Percentiles rank a stretch among this genome's conserved stretches.
Conservation (phyloP, 768 basidiomycete species). For the Boletus bicolor region DNA sequence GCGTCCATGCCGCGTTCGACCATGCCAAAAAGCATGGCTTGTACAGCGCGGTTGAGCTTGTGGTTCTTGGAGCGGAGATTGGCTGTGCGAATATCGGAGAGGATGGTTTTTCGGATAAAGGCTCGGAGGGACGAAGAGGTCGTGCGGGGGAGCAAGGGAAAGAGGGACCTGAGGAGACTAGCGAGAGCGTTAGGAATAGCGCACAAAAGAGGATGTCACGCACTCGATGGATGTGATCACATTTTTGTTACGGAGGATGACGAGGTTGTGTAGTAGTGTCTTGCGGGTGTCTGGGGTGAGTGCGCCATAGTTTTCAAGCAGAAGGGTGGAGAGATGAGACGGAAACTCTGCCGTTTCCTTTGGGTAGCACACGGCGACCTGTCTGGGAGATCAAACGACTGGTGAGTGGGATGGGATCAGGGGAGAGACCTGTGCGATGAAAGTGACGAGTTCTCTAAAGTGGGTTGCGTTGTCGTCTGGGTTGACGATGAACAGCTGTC, state of each 20-base stretch:
- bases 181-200: conserved; percentile 1
- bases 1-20: conserved; percentile 88
- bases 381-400: background rate
- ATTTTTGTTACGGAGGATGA: conserved; percentile 90
- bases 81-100: conserved; percentile 89
- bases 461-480: conserved; percentile 83
- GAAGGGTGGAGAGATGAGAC: conserved; percentile 67
- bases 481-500: conserved; percentile 78
- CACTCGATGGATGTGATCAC: conserved; percentile 92
- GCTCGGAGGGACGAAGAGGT: conserved; percentile 79
- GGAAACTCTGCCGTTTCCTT: conserved; percentile 87
- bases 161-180: conserved; percentile 87
- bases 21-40: conserved; percentile 95
- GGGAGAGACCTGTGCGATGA: conserved; percentile 64
- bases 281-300: conserved; percentile 81
- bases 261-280: conserved; percentile 83
- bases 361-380: conserved; percentile 74
- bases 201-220: conserved; percentile 27
- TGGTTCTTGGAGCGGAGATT: conserved; percentile 89
- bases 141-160: conserved; percentile 92
- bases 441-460: conserved; percentile 84
- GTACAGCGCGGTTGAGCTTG: conserved; percentile 93
- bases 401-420: too few relatives aligned
- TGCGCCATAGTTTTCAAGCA: conserved; percentile 74
- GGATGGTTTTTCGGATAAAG: conserved; percentile 89